Evolutionary conservation across 371 early-diverging fungal genomes (phyloP), one percentile per base, ranked within the genome.

Genomic region (Actinomortierella wolfii): DNA sequence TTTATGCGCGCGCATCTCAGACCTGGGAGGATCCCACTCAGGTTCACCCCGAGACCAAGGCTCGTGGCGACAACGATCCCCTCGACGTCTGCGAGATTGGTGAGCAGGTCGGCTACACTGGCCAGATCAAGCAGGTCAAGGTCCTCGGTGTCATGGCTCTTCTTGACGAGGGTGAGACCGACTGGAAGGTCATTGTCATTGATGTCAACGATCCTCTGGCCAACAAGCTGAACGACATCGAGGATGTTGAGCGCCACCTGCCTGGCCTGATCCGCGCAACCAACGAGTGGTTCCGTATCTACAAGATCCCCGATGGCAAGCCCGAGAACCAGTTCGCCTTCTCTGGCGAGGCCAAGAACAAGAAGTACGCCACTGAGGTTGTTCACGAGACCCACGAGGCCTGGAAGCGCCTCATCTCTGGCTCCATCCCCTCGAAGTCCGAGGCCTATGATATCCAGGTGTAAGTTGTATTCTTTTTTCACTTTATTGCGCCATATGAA

Each of bases 291-390:
- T 98, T 99, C 92, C 92, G 94, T 68, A 89, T 97, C 78, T 99
- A 99, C 89, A 99, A 99, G 87, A 92, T 99, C 77, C 99, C 99
- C 26, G 99, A 99, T 85, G 98, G 98, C 56, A 99, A 99, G 86
- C 94, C 94, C 53, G 95, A 93, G 80, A 99, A 99, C 86, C 81
- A 89, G 78, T 99, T 99, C 83, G 99, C 98, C 43, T 97, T 99
- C 79, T 81, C 86, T 75, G 99, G 98, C 57, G 85, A 93, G 78
- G 92, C 91, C 75, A 90, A 90, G 79, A 85, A 92, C 79, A 90
- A 81, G 85, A 89, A 89, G 77, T 99, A 94, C 71, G 97, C 99
- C 65, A 84, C 83, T 54, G 91, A 96, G 44, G 81, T 99, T 45
- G 82, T 99, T 75, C 82, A 87, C 68, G 97, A 98, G 80, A 92